Evolutionary conservation across 2,329 filamentous ascomycete genomes (phyloP).

Genomic region (Exophiala bonariae): DNA sequence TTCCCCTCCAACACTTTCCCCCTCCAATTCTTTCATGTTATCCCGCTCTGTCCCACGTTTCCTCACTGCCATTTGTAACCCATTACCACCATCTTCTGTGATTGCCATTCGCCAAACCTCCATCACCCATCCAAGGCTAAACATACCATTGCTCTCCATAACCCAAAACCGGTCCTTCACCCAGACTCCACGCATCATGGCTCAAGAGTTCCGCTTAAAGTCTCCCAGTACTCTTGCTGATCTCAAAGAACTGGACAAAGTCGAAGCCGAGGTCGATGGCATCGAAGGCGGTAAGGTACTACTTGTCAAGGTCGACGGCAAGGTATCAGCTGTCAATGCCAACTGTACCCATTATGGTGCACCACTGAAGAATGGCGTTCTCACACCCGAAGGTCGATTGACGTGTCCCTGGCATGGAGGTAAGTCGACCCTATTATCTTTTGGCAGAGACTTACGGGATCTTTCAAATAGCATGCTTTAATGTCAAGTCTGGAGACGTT

Average conservation of each 20-base stretch:
- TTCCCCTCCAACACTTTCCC: background rate
- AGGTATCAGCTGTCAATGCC: conserved; percentile 75
- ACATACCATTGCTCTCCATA: background rate
- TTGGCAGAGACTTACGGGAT: conserved; percentile 4
- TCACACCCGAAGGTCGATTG: conserved; percentile 77
- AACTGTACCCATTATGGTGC: conserved; percentile 93
- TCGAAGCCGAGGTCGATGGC: conserved; percentile 87
- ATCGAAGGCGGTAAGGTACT: conserved; percentile 83
- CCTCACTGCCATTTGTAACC: conserved; percentile 8
- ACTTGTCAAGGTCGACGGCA: conserved; percentile 74
- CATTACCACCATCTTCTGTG: background rate
- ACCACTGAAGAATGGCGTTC: conserved; percentile 79
- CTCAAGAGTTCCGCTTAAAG: conserved; percentile 29
- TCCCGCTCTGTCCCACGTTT: conserved; percentile 6
- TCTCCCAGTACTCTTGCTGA: conserved; percentile 53
- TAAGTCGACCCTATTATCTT: conserved; percentile 41
- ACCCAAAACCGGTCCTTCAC: background rate
- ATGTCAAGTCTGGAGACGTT: conserved; percentile 82
- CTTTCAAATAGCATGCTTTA: conserved; percentile 75
- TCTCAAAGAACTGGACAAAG: conserved; percentile 77
- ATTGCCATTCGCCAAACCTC: too few species aligned
- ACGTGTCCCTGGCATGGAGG: conserved; percentile 97
- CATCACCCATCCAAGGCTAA: too few species aligned
- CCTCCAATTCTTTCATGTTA: conserved; percentile 6
- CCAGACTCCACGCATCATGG: conserved; percentile 21